Percentiles rank a stretch among this genome's conserved stretches.
Conservation (phyloP, 2,329 filamentous ascomycete genomes). For the Leptographium lundbergii region DNA sequence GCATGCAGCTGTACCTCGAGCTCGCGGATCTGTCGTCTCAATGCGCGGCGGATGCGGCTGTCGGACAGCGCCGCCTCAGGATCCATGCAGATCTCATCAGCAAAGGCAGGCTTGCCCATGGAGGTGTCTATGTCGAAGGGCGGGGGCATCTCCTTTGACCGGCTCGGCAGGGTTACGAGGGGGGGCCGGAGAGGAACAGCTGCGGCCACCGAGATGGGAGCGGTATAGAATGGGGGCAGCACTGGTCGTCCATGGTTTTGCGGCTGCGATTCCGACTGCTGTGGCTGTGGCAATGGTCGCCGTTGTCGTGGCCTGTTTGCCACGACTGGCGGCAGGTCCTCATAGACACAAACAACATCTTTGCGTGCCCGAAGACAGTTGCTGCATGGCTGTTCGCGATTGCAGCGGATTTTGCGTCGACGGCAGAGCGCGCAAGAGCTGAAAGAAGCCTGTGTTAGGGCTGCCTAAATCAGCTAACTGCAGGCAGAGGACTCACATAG, state of each 20-base stretch:
- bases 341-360: constrained; percentile 6
- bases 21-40: constrained; percentile 2
- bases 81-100: background rate
- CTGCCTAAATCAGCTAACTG: background rate
- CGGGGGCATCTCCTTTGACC: background rate
- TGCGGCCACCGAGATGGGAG: background rate
- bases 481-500: constrained; percentile 2
- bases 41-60: background rate
- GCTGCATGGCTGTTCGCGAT: constrained; percentile 26
- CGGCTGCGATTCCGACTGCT: background rate
- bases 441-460: background rate
- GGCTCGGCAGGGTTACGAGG: background rate
- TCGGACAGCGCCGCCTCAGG: background rate
- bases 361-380: constrained; percentile 24
- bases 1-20: constrained; percentile 2
- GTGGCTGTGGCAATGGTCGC: background rate
- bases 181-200: background rate
- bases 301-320: background rate
- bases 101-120: background rate
- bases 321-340: background rate
- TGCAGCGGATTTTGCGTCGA: constrained; percentile 29
- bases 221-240: background rate
- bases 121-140: background rate
- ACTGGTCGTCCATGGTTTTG: background rate
- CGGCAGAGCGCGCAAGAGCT: constrained; percentile 20